Evolutionary conservation across 2,329 filamentous ascomycete species (phyloP).

Genomic region (Apiospora arundinis): DNA sequence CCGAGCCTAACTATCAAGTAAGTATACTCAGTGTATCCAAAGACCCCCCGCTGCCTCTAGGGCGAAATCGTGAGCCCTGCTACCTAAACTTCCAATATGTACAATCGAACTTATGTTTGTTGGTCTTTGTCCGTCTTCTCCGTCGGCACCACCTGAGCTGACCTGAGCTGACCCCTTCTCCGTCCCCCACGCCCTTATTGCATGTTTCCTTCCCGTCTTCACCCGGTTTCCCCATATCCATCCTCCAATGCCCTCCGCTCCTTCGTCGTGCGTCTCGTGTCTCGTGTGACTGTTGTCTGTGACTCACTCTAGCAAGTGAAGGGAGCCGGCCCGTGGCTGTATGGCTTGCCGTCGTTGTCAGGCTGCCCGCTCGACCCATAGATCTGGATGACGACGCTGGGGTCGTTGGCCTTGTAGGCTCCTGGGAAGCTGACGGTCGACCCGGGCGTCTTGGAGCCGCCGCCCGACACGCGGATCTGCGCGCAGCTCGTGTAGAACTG

Average conservation of each 20-base stretch:
- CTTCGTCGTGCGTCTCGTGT: not conserved
- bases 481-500: conserved; percentile 51
- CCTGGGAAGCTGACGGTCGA: conserved; percentile 53
- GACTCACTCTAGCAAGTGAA: conserved; percentile 19
- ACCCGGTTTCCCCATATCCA: not conserved
- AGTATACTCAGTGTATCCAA: not conserved
- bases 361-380: conserved; percentile 49
- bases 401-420: conserved; percentile 50
- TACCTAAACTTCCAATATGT: not conserved
- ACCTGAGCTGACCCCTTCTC: not conserved
- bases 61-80: conserved; percentile 1
- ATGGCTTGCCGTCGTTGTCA: conserved; percentile 49
- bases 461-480: conserved; percentile 48
- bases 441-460: conserved; percentile 43
- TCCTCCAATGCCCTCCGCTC: not conserved
- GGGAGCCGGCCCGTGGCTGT: conserved; percentile 32
- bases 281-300: not conserved
- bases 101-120: not conserved
- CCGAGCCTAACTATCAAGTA: not conserved
- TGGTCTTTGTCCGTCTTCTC: not conserved
- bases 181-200: not conserved
- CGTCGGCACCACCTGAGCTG: not conserved
- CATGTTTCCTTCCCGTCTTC: not conserved
- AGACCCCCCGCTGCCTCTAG: not conserved
- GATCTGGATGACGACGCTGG: conserved; percentile 54